Evolutionary conservation across 2,329 filamentous ascomycete genomes (phyloP).

Genomic region (Achaetomium macrosporum): DNA sequence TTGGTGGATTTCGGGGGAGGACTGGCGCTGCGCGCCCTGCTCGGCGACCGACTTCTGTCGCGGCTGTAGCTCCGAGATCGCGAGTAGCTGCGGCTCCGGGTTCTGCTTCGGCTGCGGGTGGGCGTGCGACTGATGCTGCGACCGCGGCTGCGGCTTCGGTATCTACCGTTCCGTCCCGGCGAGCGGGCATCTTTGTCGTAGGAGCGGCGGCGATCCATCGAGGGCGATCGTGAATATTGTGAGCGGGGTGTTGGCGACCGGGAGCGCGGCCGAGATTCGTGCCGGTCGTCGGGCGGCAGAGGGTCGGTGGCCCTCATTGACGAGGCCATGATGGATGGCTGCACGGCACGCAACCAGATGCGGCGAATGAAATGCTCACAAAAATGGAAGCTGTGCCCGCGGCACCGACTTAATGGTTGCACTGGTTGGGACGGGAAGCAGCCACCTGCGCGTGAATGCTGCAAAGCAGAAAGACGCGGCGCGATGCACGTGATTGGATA

Average conservation of each 20-base stretch:
- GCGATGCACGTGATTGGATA: conserved; percentile 7
- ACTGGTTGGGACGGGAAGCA: neutral
- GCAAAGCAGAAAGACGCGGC: conserved; percentile 4
- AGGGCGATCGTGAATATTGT: conserved; percentile 28
- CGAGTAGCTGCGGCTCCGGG: conserved; percentile 31
- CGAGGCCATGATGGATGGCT: conserved; percentile 17
- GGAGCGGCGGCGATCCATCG: conserved; percentile 17
- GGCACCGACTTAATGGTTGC: too few relatives aligned
- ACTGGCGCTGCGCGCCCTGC: conserved; percentile 33
- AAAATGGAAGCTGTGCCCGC: neutral
- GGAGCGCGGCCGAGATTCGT: conserved; percentile 18
- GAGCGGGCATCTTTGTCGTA: conserved; percentile 24
- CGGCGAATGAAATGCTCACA: neutral
- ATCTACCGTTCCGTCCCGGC: conserved; percentile 34
- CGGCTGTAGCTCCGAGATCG: conserved; percentile 30
- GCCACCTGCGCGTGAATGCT: neutral
- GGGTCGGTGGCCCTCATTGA: conserved; percentile 18
- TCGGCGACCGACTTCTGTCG: conserved; percentile 27
- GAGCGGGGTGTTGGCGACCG: conserved; percentile 20
- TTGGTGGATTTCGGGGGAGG: conserved; percentile 47
- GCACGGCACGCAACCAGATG: conserved; percentile 1
- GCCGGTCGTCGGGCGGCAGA: conserved; percentile 15
- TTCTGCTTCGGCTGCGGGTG: conserved; percentile 28
- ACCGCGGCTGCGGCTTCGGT: conserved; percentile 30
- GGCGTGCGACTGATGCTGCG: conserved; percentile 25